Conservation (phyloP, 1,284 basidiomycete genomes). For the Marasmius tenuissimus region DNA sequence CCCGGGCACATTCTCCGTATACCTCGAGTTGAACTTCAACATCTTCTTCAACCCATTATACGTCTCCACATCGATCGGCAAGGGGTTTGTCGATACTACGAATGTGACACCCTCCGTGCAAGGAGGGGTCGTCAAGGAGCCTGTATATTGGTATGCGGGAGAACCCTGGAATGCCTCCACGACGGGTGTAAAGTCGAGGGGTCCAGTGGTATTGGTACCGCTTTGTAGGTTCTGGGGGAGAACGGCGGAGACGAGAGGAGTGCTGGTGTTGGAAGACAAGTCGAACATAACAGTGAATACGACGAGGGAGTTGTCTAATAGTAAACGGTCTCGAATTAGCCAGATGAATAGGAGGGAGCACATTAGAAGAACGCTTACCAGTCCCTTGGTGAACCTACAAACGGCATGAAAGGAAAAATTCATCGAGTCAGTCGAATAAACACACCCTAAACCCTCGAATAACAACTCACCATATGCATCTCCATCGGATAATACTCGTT, state of each 20-base stretch:
- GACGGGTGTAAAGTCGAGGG: constrained; percentile 3
- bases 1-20: background rate
- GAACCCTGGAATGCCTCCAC: background rate
- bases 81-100: background rate
- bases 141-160: background rate
- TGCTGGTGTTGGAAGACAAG: background rate
- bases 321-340: background rate
- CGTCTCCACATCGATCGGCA: background rate
- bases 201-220: background rate
- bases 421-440: background rate
- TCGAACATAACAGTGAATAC: constrained; percentile 5
- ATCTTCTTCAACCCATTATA: background rate
- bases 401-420: background rate
- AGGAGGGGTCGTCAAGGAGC: constrained; percentile 9
- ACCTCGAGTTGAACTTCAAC: background rate
- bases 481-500: constrained; percentile 11
- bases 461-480: constrained; percentile 9
- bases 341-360: background rate
- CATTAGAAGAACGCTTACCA: background rate
- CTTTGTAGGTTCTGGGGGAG: background rate
- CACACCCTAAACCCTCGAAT: background rate
- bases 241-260: background rate
- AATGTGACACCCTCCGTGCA: constrained; percentile 8
- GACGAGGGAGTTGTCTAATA: background rate
- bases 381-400: background rate